These are phyloP conservation scores for Macroventuria anomochaeta DNA, from an alignment of 2,329 filamentous ascomycete species.

Conservation along the genomic window DNA sequence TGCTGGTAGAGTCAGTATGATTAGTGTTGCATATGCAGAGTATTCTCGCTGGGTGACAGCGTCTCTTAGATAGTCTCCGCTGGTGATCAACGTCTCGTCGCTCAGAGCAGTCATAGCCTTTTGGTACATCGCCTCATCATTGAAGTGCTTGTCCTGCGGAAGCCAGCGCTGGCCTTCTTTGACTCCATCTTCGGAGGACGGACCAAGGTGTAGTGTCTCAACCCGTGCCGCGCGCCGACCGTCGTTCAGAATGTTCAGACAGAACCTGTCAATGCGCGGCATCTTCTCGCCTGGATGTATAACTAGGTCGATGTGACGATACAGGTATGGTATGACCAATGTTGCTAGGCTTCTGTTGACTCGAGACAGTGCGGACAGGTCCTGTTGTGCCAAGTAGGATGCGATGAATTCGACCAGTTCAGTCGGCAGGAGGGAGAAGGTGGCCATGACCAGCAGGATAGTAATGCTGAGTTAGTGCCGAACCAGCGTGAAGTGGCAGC, in stretches of 20 bases:
- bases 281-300: constrained; percentile 22
- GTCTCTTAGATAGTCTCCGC: constrained; percentile 25
- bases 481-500: not conserved
- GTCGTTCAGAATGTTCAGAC: constrained; percentile 29
- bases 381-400: constrained; percentile 26
- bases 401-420: constrained; percentile 37
- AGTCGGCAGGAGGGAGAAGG: constrained; percentile 26
- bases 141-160: constrained; percentile 19
- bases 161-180: constrained; percentile 28
- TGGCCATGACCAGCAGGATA: constrained; percentile 22
- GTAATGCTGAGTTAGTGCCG: not conserved
- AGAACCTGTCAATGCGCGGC: constrained; percentile 37
- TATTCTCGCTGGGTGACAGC: constrained; percentile 32
- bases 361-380: constrained; percentile 22
- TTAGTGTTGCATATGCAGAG: constrained; percentile 32
- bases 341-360: constrained; percentile 21
- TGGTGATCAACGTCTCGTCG: constrained; percentile 23
- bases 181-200: constrained; percentile 18
- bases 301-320: constrained; percentile 33
- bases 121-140: constrained; percentile 20
- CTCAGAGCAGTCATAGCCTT: constrained; percentile 21
- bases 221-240: constrained; percentile 25
- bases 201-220: constrained; percentile 29
- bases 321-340: constrained; percentile 28
- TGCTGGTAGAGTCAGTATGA: constrained; percentile 29